Evolutionary conservation across 148 eudicot species (phyloP).

Genomic region (Gaultheria prostrata): DNA sequence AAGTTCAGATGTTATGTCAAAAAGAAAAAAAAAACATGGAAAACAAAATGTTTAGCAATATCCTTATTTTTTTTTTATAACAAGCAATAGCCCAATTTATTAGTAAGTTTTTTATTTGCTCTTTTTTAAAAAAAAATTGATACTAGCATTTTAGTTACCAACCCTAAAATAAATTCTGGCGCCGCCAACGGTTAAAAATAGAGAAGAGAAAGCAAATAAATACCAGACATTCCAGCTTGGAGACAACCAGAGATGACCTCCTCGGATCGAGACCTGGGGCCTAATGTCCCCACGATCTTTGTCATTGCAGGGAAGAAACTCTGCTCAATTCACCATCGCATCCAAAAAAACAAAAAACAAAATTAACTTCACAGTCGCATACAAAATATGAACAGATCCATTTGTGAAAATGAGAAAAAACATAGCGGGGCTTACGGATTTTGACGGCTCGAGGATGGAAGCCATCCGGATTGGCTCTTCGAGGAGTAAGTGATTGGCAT

Average conservation of each 20-base stretch:
- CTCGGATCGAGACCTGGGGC: slow-evolving; percentile 77
- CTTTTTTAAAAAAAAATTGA: too few species aligned
- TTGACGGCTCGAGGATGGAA: slow-evolving; percentile 89
- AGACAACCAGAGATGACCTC: slow-evolving; percentile 78
- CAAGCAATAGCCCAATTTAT: too few species aligned
- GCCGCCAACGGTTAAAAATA: neutral
- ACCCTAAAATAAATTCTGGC: too few species aligned
- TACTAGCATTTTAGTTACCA: too few species aligned
- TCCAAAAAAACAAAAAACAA: neutral
- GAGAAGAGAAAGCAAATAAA: neutral
- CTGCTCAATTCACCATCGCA: slow-evolving; percentile 32
- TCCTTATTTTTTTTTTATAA: too few species aligned
- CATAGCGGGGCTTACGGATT: slow-evolving; percentile 42
- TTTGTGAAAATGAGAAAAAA: neutral
- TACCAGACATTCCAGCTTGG: slow-evolving; percentile 91
- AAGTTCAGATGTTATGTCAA: too few species aligned
- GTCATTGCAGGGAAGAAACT: slow-evolving; percentile 86
- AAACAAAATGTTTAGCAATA: too few species aligned
- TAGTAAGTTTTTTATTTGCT: too few species aligned
- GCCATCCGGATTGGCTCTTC: slow-evolving; percentile 99
- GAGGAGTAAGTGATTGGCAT: slow-evolving; percentile 79
- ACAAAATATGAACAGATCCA: neutral
- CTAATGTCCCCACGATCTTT: slow-evolving; percentile 94
- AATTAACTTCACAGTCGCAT: neutral
- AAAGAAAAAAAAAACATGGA: too few species aligned